phyloP scores from a whole-genome alignment of 2,329 filamentous ascomycete species.

The Colletotrichum spaethianum region DNA sequence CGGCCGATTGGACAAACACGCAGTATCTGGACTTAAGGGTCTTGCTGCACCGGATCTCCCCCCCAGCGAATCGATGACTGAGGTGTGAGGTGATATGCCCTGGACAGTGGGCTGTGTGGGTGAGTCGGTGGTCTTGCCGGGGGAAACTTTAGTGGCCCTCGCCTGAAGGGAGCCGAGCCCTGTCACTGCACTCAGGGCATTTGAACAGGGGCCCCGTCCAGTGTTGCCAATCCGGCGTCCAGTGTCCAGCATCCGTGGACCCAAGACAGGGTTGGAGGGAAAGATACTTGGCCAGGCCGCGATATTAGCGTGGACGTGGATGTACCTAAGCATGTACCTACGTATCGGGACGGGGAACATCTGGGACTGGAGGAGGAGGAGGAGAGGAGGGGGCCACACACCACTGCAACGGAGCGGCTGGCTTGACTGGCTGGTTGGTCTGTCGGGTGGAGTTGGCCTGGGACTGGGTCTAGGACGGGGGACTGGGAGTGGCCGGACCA shows the following conservation, averaged over 20 bases:
- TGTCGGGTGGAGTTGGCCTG: slow-evolving; percentile 21
- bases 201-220: slow-evolving; percentile 5
- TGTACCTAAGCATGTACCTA: slow-evolving; percentile 16
- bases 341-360: slow-evolving; percentile 27
- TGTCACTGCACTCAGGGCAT: not conserved
- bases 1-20: not conserved
- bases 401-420: slow-evolving; percentile 11
- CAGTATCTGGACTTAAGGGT: slow-evolving; percentile 2
- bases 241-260: slow-evolving; percentile 14
- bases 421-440: slow-evolving; percentile 21
- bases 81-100: slow-evolving; percentile 35
- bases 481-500: slow-evolving; percentile 39
- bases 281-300: slow-evolving; percentile 2
- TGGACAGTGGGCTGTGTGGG: slow-evolving; percentile 31
- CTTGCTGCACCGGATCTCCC: not conserved
- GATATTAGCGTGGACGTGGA: not conserved
- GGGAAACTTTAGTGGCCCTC: slow-evolving; percentile 29
- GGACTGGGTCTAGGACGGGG: slow-evolving; percentile 25
- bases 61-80: slow-evolving; percentile 18
- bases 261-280: slow-evolving; percentile 1
- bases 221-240: slow-evolving; percentile 7
- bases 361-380: slow-evolving; percentile 20
- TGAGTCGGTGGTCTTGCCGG: slow-evolving; percentile 19
- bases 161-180: slow-evolving; percentile 16
- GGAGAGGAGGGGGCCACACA: slow-evolving; percentile 19